Evolutionary conservation across 176 grass and related monocot species (phyloP).

Genomic region (Musa schizocarpa): DNA sequence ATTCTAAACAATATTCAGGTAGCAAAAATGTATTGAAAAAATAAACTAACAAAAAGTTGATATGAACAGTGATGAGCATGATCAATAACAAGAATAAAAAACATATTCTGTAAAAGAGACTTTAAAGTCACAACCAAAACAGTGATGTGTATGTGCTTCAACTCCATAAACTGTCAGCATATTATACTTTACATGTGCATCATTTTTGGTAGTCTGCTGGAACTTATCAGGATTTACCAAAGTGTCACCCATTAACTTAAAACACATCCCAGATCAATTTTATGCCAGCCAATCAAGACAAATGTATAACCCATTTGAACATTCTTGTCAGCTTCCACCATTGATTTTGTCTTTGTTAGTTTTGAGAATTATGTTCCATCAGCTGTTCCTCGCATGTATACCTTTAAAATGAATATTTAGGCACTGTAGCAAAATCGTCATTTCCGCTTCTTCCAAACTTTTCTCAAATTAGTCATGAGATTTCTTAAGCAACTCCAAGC

Average conservation of each 20-base stretch:
- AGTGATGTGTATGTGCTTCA: no score
- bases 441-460: no score
- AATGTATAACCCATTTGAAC: background rate
- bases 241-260: background rate
- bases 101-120: no score
- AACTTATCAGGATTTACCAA: background rate
- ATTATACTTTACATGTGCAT: background rate
- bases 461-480: no score
- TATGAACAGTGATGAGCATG: background rate
- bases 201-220: background rate
- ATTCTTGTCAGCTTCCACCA: no score
- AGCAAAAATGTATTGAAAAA: background rate
- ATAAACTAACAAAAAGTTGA: background rate
- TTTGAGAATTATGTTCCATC: background rate
- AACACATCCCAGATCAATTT: background rate
- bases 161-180: background rate
- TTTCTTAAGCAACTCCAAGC: background rate
- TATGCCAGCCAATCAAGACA: background rate
- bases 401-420: no score
- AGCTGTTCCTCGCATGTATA: background rate
- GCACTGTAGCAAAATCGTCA: no score
- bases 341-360: no score
- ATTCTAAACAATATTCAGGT: background rate
- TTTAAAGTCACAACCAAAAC: no score
- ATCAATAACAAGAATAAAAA: no score